A percentile compares a stretch with the other conserved stretches of the same genome.
These are phyloP conservation scores for Amanita thiersii DNA, from an alignment of 768 basidiomycete genomes.

Conservation along the genomic window DNA sequence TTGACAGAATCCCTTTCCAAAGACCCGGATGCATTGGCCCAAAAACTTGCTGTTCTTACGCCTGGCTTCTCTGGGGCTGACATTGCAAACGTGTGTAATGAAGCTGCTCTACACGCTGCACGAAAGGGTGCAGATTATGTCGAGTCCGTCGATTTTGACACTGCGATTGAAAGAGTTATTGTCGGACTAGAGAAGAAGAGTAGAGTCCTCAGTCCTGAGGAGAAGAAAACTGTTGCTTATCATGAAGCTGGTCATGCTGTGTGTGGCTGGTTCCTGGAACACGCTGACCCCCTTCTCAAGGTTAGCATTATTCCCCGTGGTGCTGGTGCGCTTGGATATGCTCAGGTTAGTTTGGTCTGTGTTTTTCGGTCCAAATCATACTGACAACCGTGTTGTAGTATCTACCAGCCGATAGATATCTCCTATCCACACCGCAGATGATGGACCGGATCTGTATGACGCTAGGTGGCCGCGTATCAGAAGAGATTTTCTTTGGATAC, in stretches of 20 bases:
- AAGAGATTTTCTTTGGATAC: conserved; percentile 93
- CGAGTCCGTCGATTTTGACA: conserved; percentile 84
- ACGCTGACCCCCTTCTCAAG: conserved; percentile 93
- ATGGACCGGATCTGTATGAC: conserved; percentile 97
- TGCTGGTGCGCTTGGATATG: conserved; percentile 92
- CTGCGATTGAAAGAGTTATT: conserved; percentile 96
- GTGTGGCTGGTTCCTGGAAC: conserved; percentile 97
- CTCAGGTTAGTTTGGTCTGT: conserved; percentile 49
- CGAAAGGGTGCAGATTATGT: conserved; percentile 75
- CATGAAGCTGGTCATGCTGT: conserved; percentile 99
- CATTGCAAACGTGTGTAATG: conserved; percentile 98
- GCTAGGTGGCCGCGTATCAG: conserved; percentile 92
- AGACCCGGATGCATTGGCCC: conserved; percentile 55
- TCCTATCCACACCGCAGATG: conserved; percentile 93
- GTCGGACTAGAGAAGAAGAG: conserved; percentile 96
- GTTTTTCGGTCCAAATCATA: conserved; percentile 1
- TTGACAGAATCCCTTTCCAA: conserved; percentile 47
- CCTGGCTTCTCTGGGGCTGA: conserved; percentile 99
- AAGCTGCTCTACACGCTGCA: conserved; percentile 93
- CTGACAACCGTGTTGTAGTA: conserved; percentile 43
- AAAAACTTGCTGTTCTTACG: conserved; percentile 92
- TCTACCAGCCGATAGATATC: conserved; percentile 90
- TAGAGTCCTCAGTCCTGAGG: conserved; percentile 84
- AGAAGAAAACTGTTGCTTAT: conserved; percentile 98
- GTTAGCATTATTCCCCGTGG: conserved; percentile 98